phyloP scores from a whole-genome alignment of 2,329 filamentous ascomycete species.

The Pseudonectria buxi region DNA sequence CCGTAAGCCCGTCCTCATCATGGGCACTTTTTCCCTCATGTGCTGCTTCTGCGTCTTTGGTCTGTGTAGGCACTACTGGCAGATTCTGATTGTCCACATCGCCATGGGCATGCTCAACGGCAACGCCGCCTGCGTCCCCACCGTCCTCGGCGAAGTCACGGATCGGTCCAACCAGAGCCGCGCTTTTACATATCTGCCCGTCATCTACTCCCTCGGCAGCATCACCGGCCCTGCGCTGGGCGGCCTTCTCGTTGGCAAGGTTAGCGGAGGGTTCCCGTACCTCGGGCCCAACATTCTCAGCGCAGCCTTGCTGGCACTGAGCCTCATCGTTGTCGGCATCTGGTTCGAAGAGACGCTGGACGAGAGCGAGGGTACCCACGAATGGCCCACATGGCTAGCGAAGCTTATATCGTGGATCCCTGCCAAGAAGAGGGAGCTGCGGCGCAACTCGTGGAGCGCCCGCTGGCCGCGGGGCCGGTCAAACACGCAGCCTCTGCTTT shows the following conservation, averaged over 20 bases:
- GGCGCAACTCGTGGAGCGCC: slow-evolving; percentile 31
- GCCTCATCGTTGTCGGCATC: slow-evolving; percentile 66
- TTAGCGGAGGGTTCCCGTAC: slow-evolving; percentile 66
- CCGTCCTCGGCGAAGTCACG: slow-evolving; percentile 89
- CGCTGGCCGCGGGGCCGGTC: slow-evolving; percentile 29
- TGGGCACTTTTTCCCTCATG: slow-evolving; percentile 77
- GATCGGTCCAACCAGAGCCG: slow-evolving; percentile 90
- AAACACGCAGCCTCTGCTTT: slow-evolving; percentile 24
- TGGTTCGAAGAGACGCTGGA: slow-evolving; percentile 76
- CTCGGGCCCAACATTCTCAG: slow-evolving; percentile 76
- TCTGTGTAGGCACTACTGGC: slow-evolving; percentile 74
- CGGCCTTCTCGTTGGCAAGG: slow-evolving; percentile 66
- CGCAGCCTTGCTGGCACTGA: slow-evolving; percentile 62
- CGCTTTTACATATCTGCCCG: slow-evolving; percentile 89
- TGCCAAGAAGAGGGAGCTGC: slow-evolving; percentile 10
- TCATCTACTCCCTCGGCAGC: slow-evolving; percentile 91
- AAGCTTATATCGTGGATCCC: slow-evolving; percentile 24
- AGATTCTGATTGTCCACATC: slow-evolving; percentile 78
- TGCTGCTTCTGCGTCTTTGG: slow-evolving; percentile 80
- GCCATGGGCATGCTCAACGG: slow-evolving; percentile 92
- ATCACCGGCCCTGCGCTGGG: slow-evolving; percentile 92
- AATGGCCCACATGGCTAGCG: slow-evolving; percentile 28
- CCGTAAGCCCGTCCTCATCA: slow-evolving; percentile 66
- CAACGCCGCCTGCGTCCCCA: slow-evolving; percentile 89
- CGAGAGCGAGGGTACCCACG: slow-evolving; percentile 21